Evolutionary conservation across 257 asterid genomes (phyloP), one percentile per base, ranked within the genome.

Genomic region (Cinchona pubescens): DNA sequence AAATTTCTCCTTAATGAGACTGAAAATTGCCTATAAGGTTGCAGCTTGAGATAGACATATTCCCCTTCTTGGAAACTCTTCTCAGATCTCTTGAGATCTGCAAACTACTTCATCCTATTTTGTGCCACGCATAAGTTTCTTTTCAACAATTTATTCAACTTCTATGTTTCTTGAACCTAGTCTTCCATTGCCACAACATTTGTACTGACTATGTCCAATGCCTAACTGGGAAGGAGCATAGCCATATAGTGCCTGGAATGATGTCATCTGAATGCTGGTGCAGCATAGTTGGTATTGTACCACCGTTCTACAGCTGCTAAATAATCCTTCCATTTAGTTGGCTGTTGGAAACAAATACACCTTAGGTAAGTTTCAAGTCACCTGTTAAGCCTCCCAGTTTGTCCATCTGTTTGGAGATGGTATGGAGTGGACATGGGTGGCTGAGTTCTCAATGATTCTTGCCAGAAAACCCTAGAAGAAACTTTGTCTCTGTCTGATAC

Each of bases 401-500:
- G 55, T 4, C 76, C 76, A 56, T 72, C 68, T 3, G 14, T 34
- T 58, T 56, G n/a, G 12, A n/a, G 58, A 40, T 72, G 76, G 11
- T 56, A 72, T 2, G 76, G 1, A 0, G 40, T 34, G 4, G 21
- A 34, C 19, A 70, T 46, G 9, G 16, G n/a, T n/a, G n/a, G n/a
- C n/a, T n/a, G n/a, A n/a, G n/a, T n/a, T n/a, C n/a, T n/a, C n/a
- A n/a, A n/a, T n/a, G n/a, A n/a, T n/a, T n/a, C n/a, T n/a, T 48
- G 2, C 45, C 62, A 69, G 23, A 70, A 70, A 3, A 7, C 6
- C 23, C 64, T 49, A 1, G 55, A 6, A 14, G 51, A 30, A 13
- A 48, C 10, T 1, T 49, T 70, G 1, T 70, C 48, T 3, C 64
- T 30, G 16, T 69, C 74, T 0, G 45, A 29, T 0, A 70, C 27